Evolutionary conservation across 495 filamentous ascomycete species (phyloP).

Genomic region (Hypoxylon trugodes): DNA sequence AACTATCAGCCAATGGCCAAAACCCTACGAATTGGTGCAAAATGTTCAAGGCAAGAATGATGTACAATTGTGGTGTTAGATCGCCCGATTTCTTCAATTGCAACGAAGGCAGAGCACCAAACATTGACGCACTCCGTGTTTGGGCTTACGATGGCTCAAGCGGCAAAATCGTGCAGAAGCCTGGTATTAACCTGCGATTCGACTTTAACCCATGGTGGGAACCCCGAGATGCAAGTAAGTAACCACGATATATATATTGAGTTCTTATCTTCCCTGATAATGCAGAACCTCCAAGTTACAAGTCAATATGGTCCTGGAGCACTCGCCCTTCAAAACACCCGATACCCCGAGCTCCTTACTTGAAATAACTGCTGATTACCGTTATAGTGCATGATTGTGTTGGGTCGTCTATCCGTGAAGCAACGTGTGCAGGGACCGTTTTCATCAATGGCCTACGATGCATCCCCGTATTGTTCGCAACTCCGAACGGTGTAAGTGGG

Average conservation of each 20-base stretch:
- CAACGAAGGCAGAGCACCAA: conserved; percentile 19
- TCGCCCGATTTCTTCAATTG: conserved; percentile 35
- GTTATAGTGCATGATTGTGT: conserved; percentile 32
- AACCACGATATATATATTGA: too few species aligned
- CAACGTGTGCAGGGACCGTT: conserved; percentile 15
- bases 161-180: conserved; percentile 4
- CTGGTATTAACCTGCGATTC: conserved; percentile 33
- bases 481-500: conserved; percentile 6
- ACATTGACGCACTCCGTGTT: conserved; percentile 5
- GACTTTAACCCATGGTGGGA: conserved; percentile 26
- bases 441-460: conserved; percentile 25
- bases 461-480: conserved; percentile 11
- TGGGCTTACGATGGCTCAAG: conserved; percentile 5
- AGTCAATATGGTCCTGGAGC: too few species aligned
- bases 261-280: too few species aligned
- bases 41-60: conserved; percentile 31
- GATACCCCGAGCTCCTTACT: too few species aligned
- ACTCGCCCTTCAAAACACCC: too few species aligned
- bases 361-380: too few species aligned
- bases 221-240: conserved; percentile 21
- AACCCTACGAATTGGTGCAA: conserved; percentile 12
- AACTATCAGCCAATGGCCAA: conserved; percentile 23
- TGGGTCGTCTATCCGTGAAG: conserved; percentile 25
- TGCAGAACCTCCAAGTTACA: too few species aligned
- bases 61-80: conserved; percentile 18